Conservation (phyloP, 2,329 filamentous ascomycete genomes). For the Metarhizium humberi region DNA sequence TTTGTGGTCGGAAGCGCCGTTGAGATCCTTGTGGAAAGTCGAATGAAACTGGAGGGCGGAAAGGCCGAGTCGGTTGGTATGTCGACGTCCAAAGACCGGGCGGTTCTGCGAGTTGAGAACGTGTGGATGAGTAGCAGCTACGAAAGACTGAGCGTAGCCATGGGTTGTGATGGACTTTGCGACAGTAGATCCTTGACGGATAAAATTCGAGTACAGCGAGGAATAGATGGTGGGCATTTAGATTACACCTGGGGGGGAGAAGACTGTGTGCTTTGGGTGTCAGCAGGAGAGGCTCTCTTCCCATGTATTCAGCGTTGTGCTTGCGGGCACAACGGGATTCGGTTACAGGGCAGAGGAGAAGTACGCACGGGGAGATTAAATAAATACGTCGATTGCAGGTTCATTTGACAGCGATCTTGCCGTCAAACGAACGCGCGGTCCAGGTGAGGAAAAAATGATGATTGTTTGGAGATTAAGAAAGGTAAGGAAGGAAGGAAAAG, state of each 20-base stretch:
- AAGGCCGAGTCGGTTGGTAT: conserved; percentile 44
- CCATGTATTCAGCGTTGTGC: background rate
- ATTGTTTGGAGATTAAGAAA: conserved; percentile 1
- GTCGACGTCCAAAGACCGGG: conserved; percentile 51
- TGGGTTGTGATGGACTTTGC: conserved; percentile 93
- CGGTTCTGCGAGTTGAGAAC: conserved; percentile 66
- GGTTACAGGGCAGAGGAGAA: background rate
- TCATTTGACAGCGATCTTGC: conserved; percentile 87
- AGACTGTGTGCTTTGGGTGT: conserved; percentile 25
- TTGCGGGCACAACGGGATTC: background rate
- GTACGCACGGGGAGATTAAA: conserved; percentile 54
- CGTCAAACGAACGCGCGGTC: conserved; percentile 87
- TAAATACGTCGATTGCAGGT: conserved; percentile 69
- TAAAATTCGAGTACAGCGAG: conserved; percentile 67
- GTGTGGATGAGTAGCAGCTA: conserved; percentile 80
- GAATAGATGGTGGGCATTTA: conserved; percentile 83
- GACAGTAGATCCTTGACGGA: conserved; percentile 79
- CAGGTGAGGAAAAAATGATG: conserved; percentile 16
- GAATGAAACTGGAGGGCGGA: conserved; percentile 59
- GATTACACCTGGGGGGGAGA: conserved; percentile 55
- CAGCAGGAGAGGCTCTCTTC: background rate
- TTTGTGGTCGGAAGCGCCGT: conserved; percentile 45
- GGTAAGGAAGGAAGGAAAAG: conserved; percentile 7
- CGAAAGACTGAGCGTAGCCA: conserved; percentile 95
- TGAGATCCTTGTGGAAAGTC: conserved; percentile 58